phyloP scores from a whole-genome alignment of 306 rosid genomes.

The Prinsepia uniflora region DNA sequence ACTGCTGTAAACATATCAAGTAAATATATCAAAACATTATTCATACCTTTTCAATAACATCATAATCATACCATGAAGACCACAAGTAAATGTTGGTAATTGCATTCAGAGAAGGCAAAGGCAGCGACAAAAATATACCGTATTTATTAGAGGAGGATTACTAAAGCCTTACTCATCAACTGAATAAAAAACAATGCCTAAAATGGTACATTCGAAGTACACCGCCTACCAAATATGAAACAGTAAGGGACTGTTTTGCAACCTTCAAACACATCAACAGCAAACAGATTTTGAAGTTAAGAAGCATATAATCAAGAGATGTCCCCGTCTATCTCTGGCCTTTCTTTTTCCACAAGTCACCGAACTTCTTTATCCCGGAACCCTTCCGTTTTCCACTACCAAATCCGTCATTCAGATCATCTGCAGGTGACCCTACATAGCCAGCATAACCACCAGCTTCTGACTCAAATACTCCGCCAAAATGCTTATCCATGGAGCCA shows the following conservation, averaged over 20 bases:
- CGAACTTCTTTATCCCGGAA: conserved; percentile 75
- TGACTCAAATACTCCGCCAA: conserved; percentile 52
- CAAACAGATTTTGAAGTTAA: conserved; percentile 10
- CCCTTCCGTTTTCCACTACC: conserved; percentile 69
- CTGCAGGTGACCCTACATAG: conserved; percentile 65
- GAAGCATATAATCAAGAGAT: not conserved
- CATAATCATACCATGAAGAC: not conserved
- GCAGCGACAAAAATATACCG: not conserved
- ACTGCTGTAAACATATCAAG: too few relatives aligned
- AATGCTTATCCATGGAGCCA: conserved; percentile 85
- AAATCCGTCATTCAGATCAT: conserved; percentile 61
- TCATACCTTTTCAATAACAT: too few relatives aligned
- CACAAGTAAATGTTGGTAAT: not conserved
- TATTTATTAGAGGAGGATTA: not conserved
- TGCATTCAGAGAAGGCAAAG: not conserved
- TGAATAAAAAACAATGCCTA: not conserved
- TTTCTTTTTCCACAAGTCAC: conserved; percentile 82
- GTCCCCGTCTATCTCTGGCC: conserved; percentile 45
- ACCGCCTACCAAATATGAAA: conserved; percentile 27
- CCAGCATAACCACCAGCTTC: conserved; percentile 58
- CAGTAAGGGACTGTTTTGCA: conserved; percentile 51
- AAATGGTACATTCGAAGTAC: conserved; percentile 1
- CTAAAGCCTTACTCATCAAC: not conserved
- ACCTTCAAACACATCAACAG: conserved; percentile 26
- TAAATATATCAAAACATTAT: too few relatives aligned